These are phyloP conservation scores for Piper longum DNA, from an alignment of 164 flowering plant species.

Conservation along the genomic window DNA sequence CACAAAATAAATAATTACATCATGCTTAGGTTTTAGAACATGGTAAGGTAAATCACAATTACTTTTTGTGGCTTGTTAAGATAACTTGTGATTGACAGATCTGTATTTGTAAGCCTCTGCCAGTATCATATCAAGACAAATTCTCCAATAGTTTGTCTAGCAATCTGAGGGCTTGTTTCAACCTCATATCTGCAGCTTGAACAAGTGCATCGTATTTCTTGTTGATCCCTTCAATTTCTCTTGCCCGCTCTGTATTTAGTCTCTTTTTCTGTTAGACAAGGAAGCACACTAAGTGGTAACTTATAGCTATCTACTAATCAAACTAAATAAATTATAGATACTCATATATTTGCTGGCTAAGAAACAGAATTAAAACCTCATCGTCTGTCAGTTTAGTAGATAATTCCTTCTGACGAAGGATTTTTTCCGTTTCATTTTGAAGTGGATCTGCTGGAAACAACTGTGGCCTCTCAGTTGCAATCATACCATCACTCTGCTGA, in stretches of 20 bases:
- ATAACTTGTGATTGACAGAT: constrained; percentile 16
- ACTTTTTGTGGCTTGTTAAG: constrained; percentile 3
- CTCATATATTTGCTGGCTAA: constrained; percentile 15
- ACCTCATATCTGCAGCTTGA: constrained; percentile 34
- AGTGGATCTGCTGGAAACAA: constrained; percentile 38
- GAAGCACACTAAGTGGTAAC: background rate
- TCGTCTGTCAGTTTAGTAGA: constrained; percentile 28
- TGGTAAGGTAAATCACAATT: background rate
- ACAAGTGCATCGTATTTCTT: constrained; percentile 32
- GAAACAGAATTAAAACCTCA: constrained; percentile 23
- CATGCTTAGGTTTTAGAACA: too few relatives aligned
- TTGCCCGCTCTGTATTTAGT: constrained; percentile 45
- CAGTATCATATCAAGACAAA: constrained; percentile 35
- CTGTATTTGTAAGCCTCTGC: constrained; percentile 47
- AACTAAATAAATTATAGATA: background rate
- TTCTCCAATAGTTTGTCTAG: constrained; percentile 25
- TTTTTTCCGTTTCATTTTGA: constrained; percentile 41
- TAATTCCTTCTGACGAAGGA: constrained; percentile 32
- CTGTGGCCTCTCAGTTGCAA: constrained; percentile 8
- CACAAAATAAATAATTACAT: too few relatives aligned
- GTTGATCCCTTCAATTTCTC: constrained; percentile 55
- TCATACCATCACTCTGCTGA: constrained; percentile 5
- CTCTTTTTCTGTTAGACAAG: constrained; percentile 33
- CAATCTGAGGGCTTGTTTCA: constrained; percentile 16
- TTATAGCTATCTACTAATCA: background rate